Percentiles rank a stretch among this genome's conserved stretches.
Evolutionary conservation across 345 rosid species (phyloP).

Genomic region (Adansonia digitata): DNA sequence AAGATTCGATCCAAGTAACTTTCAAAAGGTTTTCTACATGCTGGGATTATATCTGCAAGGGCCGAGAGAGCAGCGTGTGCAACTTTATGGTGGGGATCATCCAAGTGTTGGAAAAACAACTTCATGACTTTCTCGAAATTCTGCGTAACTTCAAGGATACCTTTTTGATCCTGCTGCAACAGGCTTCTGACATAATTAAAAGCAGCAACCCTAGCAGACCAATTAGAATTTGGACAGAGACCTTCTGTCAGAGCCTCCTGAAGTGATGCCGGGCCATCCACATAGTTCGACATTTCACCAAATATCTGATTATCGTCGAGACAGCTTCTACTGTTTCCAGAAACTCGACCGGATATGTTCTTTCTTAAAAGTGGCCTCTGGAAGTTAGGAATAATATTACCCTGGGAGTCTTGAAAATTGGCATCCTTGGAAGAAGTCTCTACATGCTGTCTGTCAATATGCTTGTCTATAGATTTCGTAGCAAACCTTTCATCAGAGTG

Average conservation of each 20-base stretch:
- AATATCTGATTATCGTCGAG: conserved; percentile 83
- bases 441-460: conserved; percentile 59
- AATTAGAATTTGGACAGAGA: conserved; percentile 80
- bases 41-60: conserved; percentile 85
- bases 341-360: conserved; percentile 60
- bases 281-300: conserved; percentile 68
- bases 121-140: conserved; percentile 98
- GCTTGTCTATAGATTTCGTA: conserved; percentile 47
- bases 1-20: conserved; percentile 92
- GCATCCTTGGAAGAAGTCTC: conserved; percentile 59
- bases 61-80: conserved; percentile 98
- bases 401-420: conserved; percentile 60
- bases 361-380: conserved; percentile 92
- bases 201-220: conserved; percentile 96
- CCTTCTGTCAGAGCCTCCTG: conserved; percentile 87
- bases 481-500: conserved; percentile 54
- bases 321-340: conserved; percentile 76
- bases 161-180: conserved; percentile 89
- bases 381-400: conserved; percentile 80
- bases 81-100: conserved; percentile 99
- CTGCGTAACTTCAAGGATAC: conserved; percentile 87
- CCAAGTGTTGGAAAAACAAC: conserved; percentile 90
- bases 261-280: conserved; percentile 86
- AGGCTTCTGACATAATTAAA: conserved; percentile 77
- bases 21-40: conserved; percentile 95